A percentile compares a stretch with the other conserved stretches of the same genome.
Conservation (phyloP, 2,329 filamentous ascomycete genomes). For the Fusarium avenaceum region DNA sequence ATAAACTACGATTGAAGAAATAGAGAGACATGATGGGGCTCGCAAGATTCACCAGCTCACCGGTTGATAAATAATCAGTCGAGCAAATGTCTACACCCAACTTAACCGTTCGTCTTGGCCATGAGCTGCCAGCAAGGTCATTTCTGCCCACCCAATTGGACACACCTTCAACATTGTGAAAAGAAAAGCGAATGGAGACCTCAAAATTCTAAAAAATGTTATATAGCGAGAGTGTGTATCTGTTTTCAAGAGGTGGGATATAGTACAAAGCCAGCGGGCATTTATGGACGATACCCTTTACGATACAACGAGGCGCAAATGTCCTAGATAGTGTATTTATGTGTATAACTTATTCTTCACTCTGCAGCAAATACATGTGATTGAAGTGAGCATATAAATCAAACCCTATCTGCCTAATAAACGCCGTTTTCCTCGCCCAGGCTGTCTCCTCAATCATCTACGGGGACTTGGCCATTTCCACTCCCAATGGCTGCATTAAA, state of each 20-base stretch:
- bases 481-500: neutral
- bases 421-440: slow-evolving; percentile 2
- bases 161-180: neutral
- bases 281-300: slow-evolving; percentile 24
- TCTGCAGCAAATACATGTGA: neutral
- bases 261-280: neutral
- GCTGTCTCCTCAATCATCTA: neutral
- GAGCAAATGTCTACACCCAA: too few species aligned
- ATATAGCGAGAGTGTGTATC: neutral
- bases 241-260: neutral
- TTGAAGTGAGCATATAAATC: slow-evolving; percentile 5
- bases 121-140: neutral
- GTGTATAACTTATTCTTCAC: slow-evolving; percentile 3
- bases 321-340: slow-evolving; percentile 13
- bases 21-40: too few species aligned
- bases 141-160: neutral
- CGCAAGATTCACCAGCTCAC: too few species aligned
- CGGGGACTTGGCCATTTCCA: neutral
- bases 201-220: too few species aligned
- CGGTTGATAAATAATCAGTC: too few species aligned
- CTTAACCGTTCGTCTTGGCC: neutral
- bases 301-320: slow-evolving; percentile 20
- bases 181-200: neutral
- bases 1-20: too few species aligned
- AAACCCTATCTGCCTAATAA: neutral